These are phyloP conservation scores for Saccharomyces hybrid DNA, from an alignment of 1,139 yeast genomes.

Conservation along the genomic window DNA sequence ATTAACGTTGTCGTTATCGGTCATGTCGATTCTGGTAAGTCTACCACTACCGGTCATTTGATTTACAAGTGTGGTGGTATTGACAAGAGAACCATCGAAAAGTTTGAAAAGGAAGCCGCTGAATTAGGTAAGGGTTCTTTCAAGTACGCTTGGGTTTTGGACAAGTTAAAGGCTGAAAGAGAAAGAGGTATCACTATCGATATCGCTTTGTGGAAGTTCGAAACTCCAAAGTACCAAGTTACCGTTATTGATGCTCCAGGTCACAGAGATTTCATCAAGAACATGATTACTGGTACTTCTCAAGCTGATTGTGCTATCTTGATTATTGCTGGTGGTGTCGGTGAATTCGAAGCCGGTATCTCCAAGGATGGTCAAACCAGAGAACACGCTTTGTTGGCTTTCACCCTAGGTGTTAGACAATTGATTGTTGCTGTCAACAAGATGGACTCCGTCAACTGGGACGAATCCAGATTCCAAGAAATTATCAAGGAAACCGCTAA, in stretches of 20 bases:
- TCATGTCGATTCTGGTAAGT: slow-evolving; percentile 99
- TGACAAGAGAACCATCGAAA: slow-evolving; percentile 94
- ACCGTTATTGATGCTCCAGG: slow-evolving; percentile 94
- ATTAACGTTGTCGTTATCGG: slow-evolving; percentile 98
- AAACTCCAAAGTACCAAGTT: slow-evolving; percentile 88
- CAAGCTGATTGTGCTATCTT: slow-evolving; percentile 97
- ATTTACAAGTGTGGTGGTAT: slow-evolving; percentile 92
- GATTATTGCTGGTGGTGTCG: slow-evolving; percentile 96
- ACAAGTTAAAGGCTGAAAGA: slow-evolving; percentile 65
- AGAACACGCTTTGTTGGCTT: slow-evolving; percentile 95
- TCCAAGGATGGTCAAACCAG: slow-evolving; percentile 99
- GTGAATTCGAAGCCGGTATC: slow-evolving; percentile 98
- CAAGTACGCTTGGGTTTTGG: slow-evolving; percentile 98
- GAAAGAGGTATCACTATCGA: too few relatives aligned
- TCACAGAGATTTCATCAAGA: slow-evolving; percentile 95
- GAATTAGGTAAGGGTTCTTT: slow-evolving; percentile 97
- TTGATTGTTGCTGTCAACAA: slow-evolving; percentile 87
- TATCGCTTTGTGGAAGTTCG: slow-evolving; percentile 67
- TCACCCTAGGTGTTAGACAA: slow-evolving; percentile 95
- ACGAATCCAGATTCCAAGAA: slow-evolving; percentile 72
- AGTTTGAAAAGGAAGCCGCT: slow-evolving; percentile 98
- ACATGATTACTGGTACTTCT: slow-evolving; percentile 89
- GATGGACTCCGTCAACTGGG: slow-evolving; percentile 90
- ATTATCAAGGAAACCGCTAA: slow-evolving; percentile 75
- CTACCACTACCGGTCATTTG: slow-evolving; percentile 98